Percentiles rank a stretch among this genome's conserved stretches.
Evolutionary conservation across 2,329 filamentous ascomycete genomes (phyloP).

Genomic region (Boeremia lycopersici): DNA sequence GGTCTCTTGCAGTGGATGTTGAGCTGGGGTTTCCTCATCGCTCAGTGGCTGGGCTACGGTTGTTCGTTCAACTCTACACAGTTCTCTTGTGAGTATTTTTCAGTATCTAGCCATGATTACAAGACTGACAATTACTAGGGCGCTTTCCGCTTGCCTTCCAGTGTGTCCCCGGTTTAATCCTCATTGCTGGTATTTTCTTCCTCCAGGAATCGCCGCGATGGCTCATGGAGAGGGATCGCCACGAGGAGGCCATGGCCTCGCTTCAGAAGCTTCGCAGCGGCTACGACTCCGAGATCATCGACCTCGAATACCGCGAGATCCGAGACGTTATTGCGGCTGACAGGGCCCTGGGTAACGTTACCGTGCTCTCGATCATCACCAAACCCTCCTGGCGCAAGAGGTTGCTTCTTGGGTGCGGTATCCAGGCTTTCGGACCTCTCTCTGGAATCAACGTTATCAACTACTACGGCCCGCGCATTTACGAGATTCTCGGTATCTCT

Average conservation of each 20-base stretch:
- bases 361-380: slow-evolving; percentile 53
- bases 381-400: slow-evolving; percentile 54
- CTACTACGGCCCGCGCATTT: slow-evolving; percentile 53
- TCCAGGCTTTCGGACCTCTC: slow-evolving; percentile 57
- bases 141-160: slow-evolving; percentile 53
- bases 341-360: slow-evolving; percentile 40
- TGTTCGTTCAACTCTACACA: slow-evolving; percentile 34
- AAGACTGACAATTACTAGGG: slow-evolving; percentile 22
- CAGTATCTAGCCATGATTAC: neutral
- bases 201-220: slow-evolving; percentile 67
- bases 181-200: slow-evolving; percentile 55
- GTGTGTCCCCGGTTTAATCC: slow-evolving; percentile 49
- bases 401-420: slow-evolving; percentile 54
- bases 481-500: slow-evolving; percentile 52
- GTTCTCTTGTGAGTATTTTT: slow-evolving; percentile 26
- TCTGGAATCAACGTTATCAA: slow-evolving; percentile 54
- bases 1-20: slow-evolving; percentile 60
- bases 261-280: slow-evolving; percentile 28
- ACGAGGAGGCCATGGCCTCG: slow-evolving; percentile 52
- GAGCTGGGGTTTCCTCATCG: slow-evolving; percentile 47
- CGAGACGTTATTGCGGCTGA: slow-evolving; percentile 30
- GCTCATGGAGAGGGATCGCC: slow-evolving; percentile 61
- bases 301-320: slow-evolving; percentile 32
- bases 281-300: slow-evolving; percentile 24
- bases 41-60: slow-evolving; percentile 49